phyloP scores from a whole-genome alignment of 1,284 basidiomycete genomes.

The Stygiomarasmius scandens region DNA sequence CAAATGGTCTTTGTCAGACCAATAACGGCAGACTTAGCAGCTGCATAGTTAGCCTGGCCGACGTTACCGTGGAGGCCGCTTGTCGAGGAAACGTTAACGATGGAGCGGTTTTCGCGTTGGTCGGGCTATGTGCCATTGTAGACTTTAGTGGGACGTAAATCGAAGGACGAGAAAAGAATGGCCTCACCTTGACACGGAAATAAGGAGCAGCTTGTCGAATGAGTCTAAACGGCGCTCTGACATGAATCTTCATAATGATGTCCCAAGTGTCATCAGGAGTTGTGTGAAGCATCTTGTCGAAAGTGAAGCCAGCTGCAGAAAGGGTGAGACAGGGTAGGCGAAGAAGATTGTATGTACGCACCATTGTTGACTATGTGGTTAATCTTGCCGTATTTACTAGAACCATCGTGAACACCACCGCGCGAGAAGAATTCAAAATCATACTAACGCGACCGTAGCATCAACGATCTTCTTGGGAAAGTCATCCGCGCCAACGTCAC shows the following conservation, averaged over 20 bases:
- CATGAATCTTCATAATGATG: slow-evolving; percentile 81
- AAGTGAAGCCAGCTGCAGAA: slow-evolving; percentile 76
- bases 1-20: slow-evolving; percentile 85
- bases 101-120: slow-evolving; percentile 69
- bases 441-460: slow-evolving; percentile 71
- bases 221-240: slow-evolving; percentile 83
- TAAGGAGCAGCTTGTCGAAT: slow-evolving; percentile 84
- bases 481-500: slow-evolving; percentile 80
- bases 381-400: slow-evolving; percentile 76
- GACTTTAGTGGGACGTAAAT: no score
- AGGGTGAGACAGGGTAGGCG: slow-evolving; percentile 2
- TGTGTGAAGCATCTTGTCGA: slow-evolving; percentile 87
- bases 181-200: slow-evolving; percentile 75
- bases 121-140: slow-evolving; percentile 39
- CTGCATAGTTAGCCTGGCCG: slow-evolving; percentile 84
- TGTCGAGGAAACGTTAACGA: slow-evolving; percentile 78
- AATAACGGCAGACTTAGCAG: slow-evolving; percentile 75
- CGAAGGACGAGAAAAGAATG: slow-evolving; percentile 1
- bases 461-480: slow-evolving; percentile 81
- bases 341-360: slow-evolving; percentile 25
- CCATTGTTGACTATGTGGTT: slow-evolving; percentile 89
- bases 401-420: slow-evolving; percentile 4
- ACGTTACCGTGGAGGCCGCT: slow-evolving; percentile 83
- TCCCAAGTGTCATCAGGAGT: slow-evolving; percentile 84
- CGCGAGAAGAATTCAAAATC: neutral